Conservation (phyloP, 768 basidiomycete genomes). For the Lanmaoa pseudosensibilis region DNA sequence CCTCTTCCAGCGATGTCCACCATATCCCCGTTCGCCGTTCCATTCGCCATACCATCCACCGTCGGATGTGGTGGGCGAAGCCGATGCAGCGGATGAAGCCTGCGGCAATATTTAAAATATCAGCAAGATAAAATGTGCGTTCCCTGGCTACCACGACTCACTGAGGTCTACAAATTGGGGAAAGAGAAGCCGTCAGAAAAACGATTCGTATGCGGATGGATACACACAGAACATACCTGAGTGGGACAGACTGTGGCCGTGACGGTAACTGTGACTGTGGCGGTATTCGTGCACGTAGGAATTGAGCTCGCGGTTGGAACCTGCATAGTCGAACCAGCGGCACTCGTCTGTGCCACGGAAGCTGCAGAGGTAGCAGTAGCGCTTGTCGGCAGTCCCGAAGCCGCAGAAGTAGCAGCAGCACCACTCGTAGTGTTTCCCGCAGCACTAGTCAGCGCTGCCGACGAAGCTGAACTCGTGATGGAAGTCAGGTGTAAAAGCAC, state of each 20-base stretch:
- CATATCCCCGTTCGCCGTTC: neutral
- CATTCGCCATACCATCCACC: neutral
- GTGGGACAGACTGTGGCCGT: constrained; percentile 15
- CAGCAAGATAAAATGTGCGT: neutral
- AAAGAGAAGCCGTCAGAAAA: neutral
- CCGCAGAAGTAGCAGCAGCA: neutral
- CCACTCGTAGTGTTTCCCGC: neutral
- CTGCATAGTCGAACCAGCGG: neutral
- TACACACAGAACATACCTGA: constrained; percentile 7
- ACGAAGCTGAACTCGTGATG: neutral
- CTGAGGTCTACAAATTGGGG: neutral
- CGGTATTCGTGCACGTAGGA: constrained; percentile 1
- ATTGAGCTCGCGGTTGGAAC: neutral
- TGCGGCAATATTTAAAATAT: neutral
- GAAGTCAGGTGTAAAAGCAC: neutral
- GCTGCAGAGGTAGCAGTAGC: neutral
- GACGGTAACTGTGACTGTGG: constrained; percentile 18
- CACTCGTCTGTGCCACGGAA: neutral
- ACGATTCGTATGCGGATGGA: neutral
- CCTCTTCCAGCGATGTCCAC: constrained; percentile 1
- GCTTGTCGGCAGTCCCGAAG: neutral
- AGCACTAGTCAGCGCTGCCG: neutral
- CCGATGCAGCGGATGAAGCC: neutral
- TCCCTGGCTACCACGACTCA: neutral
- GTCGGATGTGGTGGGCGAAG: neutral